Percentiles rank a stretch among this genome's conserved stretches.
Evolutionary conservation across 345 rosid species (phyloP).

Genomic region (Acer yangbiense): DNA sequence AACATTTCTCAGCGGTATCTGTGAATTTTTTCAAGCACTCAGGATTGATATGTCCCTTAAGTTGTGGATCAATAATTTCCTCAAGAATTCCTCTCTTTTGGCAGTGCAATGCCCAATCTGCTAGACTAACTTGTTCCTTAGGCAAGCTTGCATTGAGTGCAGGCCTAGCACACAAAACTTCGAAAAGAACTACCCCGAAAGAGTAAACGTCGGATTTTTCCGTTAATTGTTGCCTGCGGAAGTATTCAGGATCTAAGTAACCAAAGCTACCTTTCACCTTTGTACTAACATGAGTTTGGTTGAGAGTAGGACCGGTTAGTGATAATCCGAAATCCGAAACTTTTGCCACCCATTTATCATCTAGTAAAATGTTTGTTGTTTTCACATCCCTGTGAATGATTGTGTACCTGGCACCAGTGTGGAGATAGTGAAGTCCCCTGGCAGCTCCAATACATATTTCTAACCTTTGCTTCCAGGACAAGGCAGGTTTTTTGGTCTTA

Average conservation of each 20-base stretch:
- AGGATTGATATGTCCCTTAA: conserved; percentile 48
- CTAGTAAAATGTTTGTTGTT: conserved; percentile 67
- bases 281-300: conserved; percentile 59
- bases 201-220: conserved; percentile 79
- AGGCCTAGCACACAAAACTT: conserved; percentile 58
- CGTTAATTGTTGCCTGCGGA: conserved; percentile 56
- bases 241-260: conserved; percentile 70
- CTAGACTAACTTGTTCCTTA: conserved; percentile 60
- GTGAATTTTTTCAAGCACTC: conserved; percentile 69
- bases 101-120: conserved; percentile 57
- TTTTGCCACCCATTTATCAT: conserved; percentile 68
- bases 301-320: conserved; percentile 42
- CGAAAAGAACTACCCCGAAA: conserved; percentile 70
- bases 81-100: conserved; percentile 38
- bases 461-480: conserved; percentile 57
- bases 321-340: conserved; percentile 73
- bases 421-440: conserved; percentile 72
- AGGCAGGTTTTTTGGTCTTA: conserved; percentile 32
- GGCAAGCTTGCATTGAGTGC: conserved; percentile 47
- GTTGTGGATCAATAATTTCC: conserved; percentile 49
- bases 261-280: conserved; percentile 73
- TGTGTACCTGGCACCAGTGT: conserved; percentile 62
- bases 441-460: conserved; percentile 75
- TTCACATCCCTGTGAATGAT: conserved; percentile 75
- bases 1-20: conserved; percentile 69